Base-by-base conservation (phyloP, 2,329 filamentous ascomycete species). In the Trichoderma sp. region DNA sequence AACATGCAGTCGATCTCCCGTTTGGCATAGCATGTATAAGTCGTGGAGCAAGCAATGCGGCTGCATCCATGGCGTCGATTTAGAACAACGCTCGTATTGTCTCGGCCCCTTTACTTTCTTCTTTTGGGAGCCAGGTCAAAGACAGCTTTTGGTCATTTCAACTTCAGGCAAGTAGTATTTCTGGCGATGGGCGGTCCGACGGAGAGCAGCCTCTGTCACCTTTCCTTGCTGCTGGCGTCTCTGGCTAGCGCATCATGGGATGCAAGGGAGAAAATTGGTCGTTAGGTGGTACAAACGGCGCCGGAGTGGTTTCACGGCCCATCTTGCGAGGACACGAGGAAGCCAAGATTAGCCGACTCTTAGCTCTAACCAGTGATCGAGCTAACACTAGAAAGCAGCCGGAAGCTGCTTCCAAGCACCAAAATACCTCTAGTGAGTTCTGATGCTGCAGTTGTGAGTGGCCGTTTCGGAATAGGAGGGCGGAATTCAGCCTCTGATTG, bases 1-100 rank as follows among this genome's bases (percentile, higher is more conserved):
- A 27, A 67, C n/a, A 35, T 33, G 29, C n/a, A 27, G 53, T 60
- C 56, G 67, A 71, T 62, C 67, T 71, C 67, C 67, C 67, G 53
- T 21, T 56, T 45, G 29, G 45, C 53, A 41, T 27, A 60, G 65
- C 29, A 33, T 31, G n/a, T 24, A 53, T 21, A 21, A 53, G 18
- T 53, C 45, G 45, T n/a, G n/a, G 45, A 53, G 45, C 12, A 14
- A 14, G 45, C 4, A 33, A 33, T 38, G 62, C 31, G 12, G 9
- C 21, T 59, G 50, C 41, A n/a, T n/a, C 41, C 41, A n/a, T 45
- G 16, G 41, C 66, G 53, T 27, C 67, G 53, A 45, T 6, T 29
- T 33, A 38, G 14, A 60, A 9, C 9, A n/a, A 35, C 45, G 5
- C 45, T 2, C 45, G 4, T 53, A 31, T 18, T 21, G 24, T 12